A percentile compares a stretch with the other conserved stretches of the same genome.
Evolutionary conservation across 164 flowering plant species (phyloP).

Genomic region (Magnolia officinalis): DNA sequence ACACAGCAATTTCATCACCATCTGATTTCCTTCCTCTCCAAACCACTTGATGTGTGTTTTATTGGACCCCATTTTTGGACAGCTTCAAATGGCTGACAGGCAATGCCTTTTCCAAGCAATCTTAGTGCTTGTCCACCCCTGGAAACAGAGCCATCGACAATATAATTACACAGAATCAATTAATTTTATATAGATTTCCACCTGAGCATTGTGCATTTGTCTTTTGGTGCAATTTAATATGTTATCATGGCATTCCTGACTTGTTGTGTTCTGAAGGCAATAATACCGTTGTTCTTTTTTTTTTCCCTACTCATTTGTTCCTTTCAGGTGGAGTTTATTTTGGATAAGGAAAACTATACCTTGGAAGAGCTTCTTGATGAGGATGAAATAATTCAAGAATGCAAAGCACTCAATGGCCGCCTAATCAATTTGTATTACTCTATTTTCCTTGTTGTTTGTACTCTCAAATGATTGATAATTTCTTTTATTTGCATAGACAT

Average conservation of each 20-base stretch:
- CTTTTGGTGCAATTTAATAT: neutral
- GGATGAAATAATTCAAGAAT: conserved; percentile 96
- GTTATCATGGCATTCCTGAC: neutral
- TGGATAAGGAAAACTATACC: conserved; percentile 77
- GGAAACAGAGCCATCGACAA: too few relatives aligned
- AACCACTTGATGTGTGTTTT: too few relatives aligned
- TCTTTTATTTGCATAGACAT: neutral
- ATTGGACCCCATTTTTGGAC: too few relatives aligned
- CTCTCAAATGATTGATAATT: neutral
- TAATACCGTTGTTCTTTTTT: neutral
- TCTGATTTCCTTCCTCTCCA: too few relatives aligned
- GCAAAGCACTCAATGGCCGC: conserved; percentile 89
- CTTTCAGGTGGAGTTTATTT: conserved; percentile 78
- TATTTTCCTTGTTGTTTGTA: neutral
- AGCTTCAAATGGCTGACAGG: too few relatives aligned
- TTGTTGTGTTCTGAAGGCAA: neutral
- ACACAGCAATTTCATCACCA: too few relatives aligned
- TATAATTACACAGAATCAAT: too few relatives aligned
- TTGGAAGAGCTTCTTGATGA: conserved; percentile 91
- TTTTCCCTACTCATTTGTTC: neutral
- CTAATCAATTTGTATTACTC: conserved; percentile 78
- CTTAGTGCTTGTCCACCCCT: too few relatives aligned
- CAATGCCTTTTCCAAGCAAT: too few relatives aligned
- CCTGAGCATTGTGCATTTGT: too few relatives aligned
- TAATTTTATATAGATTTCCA: too few relatives aligned